These are phyloP conservation scores for Teunomyces lycoperdinae DNA, from an alignment of 805 yeast genomes.

Conservation along the genomic window DNA sequence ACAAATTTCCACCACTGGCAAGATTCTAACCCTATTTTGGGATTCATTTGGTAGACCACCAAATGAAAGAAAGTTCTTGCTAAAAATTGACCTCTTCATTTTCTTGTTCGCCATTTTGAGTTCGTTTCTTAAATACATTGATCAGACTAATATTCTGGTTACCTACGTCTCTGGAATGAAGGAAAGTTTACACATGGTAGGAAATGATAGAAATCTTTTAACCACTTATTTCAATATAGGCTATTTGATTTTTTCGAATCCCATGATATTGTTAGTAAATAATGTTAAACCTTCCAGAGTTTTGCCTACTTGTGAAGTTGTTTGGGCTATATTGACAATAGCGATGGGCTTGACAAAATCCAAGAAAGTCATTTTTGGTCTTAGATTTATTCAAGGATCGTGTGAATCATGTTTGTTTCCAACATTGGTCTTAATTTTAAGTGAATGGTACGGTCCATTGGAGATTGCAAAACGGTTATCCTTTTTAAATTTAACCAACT, in stretches of 20 bases:
- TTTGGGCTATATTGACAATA: conserved; percentile 38
- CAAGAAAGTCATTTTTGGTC: conserved; percentile 11
- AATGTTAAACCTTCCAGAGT: conserved; percentile 28
- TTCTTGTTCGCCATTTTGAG: conserved; percentile 14
- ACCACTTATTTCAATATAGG: conserved; percentile 12
- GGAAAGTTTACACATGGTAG: conserved; percentile 15
- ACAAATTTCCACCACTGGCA: not conserved
- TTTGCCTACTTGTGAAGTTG: conserved; percentile 30
- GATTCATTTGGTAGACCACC: conserved; percentile 1
- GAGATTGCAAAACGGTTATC: conserved; percentile 14
- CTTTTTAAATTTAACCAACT: not conserved
- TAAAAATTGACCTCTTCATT: conserved; percentile 4
- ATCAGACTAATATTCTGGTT: conserved; percentile 19
- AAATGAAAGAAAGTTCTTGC: conserved; percentile 1
- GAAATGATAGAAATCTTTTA: conserved; percentile 11
- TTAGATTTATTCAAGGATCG: conserved; percentile 22
- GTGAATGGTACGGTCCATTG: conserved; percentile 19
- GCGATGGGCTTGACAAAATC: conserved; percentile 27
- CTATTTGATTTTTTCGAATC: conserved; percentile 8
- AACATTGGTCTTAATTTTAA: conserved; percentile 13
- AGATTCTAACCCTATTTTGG: not conserved
- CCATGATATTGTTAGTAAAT: conserved; percentile 10
- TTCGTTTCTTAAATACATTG: conserved; percentile 14
- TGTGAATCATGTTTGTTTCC: conserved; percentile 24
- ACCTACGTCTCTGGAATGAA: conserved; percentile 21